These are phyloP conservation scores for Aegilops bicornis DNA, from an alignment of 176 grass and related monocot genomes.

Conservation along the genomic window DNA sequence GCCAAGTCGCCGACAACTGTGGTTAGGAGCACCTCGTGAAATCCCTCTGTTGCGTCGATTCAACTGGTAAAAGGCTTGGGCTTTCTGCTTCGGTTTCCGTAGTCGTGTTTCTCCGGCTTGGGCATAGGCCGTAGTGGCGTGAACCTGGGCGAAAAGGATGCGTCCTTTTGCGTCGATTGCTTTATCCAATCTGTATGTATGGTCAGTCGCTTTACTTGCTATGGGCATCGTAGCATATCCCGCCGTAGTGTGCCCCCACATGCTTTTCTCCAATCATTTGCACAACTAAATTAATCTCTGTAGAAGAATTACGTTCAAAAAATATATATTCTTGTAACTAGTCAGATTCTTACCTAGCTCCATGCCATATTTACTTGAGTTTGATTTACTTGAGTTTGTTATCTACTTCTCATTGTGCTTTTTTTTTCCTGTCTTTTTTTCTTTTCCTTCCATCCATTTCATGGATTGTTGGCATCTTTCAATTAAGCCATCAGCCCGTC, in stretches of 20 bases:
- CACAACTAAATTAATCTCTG: not conserved
- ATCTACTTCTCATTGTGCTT: conserved; percentile 36
- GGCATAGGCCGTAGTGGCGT: not conserved
- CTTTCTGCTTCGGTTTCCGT: not conserved
- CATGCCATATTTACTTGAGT: not conserved
- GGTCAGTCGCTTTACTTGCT: not conserved
- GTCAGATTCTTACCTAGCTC: not conserved
- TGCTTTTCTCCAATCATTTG: not conserved
- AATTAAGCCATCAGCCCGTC: conserved; percentile 23
- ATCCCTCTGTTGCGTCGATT: not conserved
- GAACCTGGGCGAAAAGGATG: not conserved
- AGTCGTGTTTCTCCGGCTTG: not conserved
- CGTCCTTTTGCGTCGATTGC: not conserved
- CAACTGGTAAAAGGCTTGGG: not conserved
- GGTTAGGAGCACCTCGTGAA: not conserved
- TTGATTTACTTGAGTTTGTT: conserved; percentile 33
- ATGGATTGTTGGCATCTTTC: conserved; percentile 33
- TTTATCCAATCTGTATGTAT: not conserved
- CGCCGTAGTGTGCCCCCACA: not conserved
- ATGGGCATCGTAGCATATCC: not conserved
- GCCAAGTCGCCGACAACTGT: not conserved
- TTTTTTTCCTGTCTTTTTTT: not conserved
- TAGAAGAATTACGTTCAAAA: not conserved
- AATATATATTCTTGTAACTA: not conserved
- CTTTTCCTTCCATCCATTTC: conserved; percentile 29